Conservation (phyloP, 495 filamentous ascomycete species). For the Penicillium herquei region DNA sequence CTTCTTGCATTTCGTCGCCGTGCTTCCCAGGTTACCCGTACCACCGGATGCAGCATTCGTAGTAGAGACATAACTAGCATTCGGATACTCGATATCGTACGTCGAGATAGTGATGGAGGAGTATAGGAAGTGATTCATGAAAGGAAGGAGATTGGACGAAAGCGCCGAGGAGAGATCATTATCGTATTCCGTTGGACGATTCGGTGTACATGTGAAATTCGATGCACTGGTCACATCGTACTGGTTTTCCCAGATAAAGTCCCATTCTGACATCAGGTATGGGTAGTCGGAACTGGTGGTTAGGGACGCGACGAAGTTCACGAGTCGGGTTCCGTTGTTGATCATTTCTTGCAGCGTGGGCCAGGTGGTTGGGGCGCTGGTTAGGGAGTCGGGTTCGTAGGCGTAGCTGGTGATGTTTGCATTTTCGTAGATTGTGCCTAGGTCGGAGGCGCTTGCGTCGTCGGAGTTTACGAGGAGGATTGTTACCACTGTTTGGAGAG, state of each 20-base stretch:
- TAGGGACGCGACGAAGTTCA: constrained; percentile 63
- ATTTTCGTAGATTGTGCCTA: constrained; percentile 54
- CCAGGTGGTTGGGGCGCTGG: constrained; percentile 53
- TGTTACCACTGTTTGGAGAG: constrained; percentile 56
- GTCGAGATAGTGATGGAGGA: constrained; percentile 29
- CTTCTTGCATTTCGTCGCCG: constrained; percentile 53
- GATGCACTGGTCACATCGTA: constrained; percentile 63
- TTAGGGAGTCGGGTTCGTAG: constrained; percentile 49
- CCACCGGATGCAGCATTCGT: constrained; percentile 57
- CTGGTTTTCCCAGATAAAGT: constrained; percentile 72
- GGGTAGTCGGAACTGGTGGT: constrained; percentile 45
- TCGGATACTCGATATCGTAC: constrained; percentile 57
- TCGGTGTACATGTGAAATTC: constrained; percentile 65
- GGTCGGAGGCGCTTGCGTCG: constrained; percentile 49
- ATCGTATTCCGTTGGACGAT: constrained; percentile 54
- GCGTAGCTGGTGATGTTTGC: constrained; percentile 62
- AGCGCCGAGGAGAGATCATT: constrained; percentile 44
- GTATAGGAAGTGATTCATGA: constrained; percentile 76
- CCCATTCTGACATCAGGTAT: constrained; percentile 73
- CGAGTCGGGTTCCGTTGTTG: constrained; percentile 57
- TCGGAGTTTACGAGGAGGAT: constrained; percentile 73
- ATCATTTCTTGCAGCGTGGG: constrained; percentile 70
- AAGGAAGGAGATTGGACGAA: constrained; percentile 48
- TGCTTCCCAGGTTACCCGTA: constrained; percentile 58
- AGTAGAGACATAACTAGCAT: constrained; percentile 53